Evolutionary conservation across 257 asterid species (phyloP).

Genomic region (Nicotiana tabacum): DNA sequence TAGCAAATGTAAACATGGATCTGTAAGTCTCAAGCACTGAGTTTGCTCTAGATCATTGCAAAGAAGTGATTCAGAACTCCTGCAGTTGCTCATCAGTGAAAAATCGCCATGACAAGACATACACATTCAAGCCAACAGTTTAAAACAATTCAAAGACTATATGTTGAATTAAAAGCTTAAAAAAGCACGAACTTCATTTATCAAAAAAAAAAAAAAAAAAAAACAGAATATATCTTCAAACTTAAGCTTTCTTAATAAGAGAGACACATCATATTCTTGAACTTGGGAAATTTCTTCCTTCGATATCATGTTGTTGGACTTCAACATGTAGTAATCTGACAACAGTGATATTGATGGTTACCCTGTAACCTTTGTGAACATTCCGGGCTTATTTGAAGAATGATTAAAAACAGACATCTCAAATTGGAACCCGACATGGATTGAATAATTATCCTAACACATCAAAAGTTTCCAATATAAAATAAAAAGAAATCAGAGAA

Average conservation of each 20-base stretch:
- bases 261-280: background rate
- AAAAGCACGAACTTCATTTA: background rate
- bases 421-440: background rate
- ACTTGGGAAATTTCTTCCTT: background rate
- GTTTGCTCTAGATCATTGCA: background rate
- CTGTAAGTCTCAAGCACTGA: background rate
- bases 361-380: background rate
- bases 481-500: background rate
- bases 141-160: background rate
- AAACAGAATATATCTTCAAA: background rate
- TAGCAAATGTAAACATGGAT: background rate
- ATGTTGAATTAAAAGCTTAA: background rate
- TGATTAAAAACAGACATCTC: background rate
- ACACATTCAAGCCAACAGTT: background rate
- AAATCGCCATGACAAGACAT: background rate
- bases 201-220: no score
- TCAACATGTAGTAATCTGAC: background rate
- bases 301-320: background rate
- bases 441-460: background rate
- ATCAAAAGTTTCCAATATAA: background rate
- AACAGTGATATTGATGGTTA: background rate
- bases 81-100: background rate
- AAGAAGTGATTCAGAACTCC: background rate
- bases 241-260: background rate
- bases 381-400: background rate